Base-by-base conservation (phyloP, 148 eudicot genomes). In the Spergularia marina region DNA sequence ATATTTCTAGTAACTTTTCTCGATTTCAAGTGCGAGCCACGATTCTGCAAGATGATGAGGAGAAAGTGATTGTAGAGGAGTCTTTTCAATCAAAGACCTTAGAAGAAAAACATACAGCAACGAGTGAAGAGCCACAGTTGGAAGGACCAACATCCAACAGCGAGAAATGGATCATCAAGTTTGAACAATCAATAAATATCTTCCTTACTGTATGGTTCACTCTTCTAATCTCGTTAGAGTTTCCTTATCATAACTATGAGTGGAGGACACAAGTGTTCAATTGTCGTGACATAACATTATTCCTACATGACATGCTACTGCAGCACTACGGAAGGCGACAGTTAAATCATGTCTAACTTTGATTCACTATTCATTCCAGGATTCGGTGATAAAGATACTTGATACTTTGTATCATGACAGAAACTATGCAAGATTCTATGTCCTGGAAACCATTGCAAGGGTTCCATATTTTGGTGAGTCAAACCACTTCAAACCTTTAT, bases 381-480 rank as follows among this genome's bases (percentile, higher is more conserved):
- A 91, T 59, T 85, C 99, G 57, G 97, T 96, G 84, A 86, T 96
- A 77, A 92, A 92, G 88, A 86, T 96, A 76, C 94, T 96, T 67
- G 98, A 92, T 88, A 82, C 90, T 54, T 78, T 92, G 83, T 96
- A 96, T 83, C 90, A 59, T 76, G 98, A 87, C 76, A 83, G 99
- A 61, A 23, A 96, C 80, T 96, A 96, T 77, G 84, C 94, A 78
- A 88, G 99, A 82, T 95, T 96, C 82, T 96, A 77, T 85, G 99
- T 96, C 73, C 82, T 96, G 68, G 99, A 96, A 88, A 96, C 96
- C 52, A 88, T 96, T 79, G 99, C 99, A 53, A 87, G 99, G 85
- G 98, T 96, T 80, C 99, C 99, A 57, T 96, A 96, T 78, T 95
- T 96, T 83, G 97, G 98, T 92, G 83, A 95, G 88, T 79, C 69